Evolutionary conservation across 768 basidiomycete genomes (phyloP).

Genomic region (Lyophyllum semitale): DNA sequence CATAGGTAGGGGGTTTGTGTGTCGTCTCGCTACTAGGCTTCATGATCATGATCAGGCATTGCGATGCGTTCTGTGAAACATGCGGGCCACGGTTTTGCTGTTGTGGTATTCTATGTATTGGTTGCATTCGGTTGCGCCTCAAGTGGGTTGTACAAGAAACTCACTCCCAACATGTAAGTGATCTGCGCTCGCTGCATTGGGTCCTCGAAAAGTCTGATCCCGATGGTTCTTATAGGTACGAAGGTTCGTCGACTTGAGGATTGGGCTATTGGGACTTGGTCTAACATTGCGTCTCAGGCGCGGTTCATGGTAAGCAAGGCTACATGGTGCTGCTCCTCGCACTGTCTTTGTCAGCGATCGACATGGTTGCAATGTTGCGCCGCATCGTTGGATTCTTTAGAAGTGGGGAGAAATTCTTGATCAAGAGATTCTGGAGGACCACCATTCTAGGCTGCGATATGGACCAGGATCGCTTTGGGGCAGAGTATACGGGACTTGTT

Average conservation of each 20-base stretch:
- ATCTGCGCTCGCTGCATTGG: constrained; percentile 17
- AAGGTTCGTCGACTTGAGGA: constrained; percentile 40
- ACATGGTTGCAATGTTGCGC: constrained; percentile 51
- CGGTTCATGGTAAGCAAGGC: constrained; percentile 65
- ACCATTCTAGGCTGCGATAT: constrained; percentile 53
- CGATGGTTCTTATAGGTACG: constrained; percentile 52
- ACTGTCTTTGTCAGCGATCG: constrained; percentile 41
- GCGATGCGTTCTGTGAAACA: constrained; percentile 79
- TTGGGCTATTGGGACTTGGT: not conserved
- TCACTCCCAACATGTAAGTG: constrained; percentile 82
- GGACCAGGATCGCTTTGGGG: constrained; percentile 20
- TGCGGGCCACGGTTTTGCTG: constrained; percentile 56
- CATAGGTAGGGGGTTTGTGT: constrained; percentile 51
- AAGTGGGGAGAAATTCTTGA: constrained; percentile 42
- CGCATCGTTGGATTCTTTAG: constrained; percentile 53
- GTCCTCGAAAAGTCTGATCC: constrained; percentile 19
- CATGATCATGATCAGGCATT: constrained; percentile 53
- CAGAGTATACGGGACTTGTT: constrained; percentile 64
- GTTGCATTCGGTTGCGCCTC: constrained; percentile 64
- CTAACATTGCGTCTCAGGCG: constrained; percentile 28
- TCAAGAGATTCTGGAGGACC: constrained; percentile 57
- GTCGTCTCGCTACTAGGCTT: constrained; percentile 2
- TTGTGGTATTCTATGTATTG: constrained; percentile 65
- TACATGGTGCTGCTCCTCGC: constrained; percentile 45
- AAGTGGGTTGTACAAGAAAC: constrained; percentile 71